Evolutionary conservation across 768 basidiomycete species (phyloP).

Genomic region (Holtermanniella nyarrowii): DNA sequence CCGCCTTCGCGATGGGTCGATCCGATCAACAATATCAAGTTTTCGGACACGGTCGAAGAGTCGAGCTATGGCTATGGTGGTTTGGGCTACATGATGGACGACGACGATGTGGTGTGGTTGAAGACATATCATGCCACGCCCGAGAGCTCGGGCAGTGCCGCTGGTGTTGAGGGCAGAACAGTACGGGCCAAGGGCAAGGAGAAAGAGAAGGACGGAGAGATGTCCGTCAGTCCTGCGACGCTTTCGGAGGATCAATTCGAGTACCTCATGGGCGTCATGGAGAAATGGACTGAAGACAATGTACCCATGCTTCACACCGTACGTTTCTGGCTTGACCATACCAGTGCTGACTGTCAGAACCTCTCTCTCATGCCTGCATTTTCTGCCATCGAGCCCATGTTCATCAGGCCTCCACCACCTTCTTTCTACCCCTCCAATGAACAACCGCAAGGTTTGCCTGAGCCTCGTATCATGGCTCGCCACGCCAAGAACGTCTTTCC

Average conservation of each 20-base stretch:
- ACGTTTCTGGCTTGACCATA: conserved; percentile 38
- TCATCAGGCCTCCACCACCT: conserved; percentile 53
- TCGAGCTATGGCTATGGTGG: conserved; percentile 56
- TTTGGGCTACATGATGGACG: conserved; percentile 88
- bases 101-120: conserved; percentile 90
- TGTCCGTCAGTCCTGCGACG: conserved; percentile 42
- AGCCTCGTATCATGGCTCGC: conserved; percentile 53
- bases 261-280: conserved; percentile 86
- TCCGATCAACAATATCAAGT: conserved; percentile 64
- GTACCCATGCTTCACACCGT: conserved; percentile 84
- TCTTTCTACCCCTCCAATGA: conserved; percentile 60
- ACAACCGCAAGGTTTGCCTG: conserved; percentile 60
- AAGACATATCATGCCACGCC: conserved; percentile 61
- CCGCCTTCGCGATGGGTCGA: conserved; percentile 61
- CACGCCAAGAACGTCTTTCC: conserved; percentile 68
- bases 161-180: conserved; percentile 29
- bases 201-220: conserved; percentile 66
- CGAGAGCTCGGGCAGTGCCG: conserved; percentile 48
- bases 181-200: conserved; percentile 65
- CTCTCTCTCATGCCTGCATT: conserved; percentile 38
- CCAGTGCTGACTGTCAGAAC: conserved; percentile 26
- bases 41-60: conserved; percentile 71
- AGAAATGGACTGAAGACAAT: conserved; percentile 79
- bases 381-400: conserved; percentile 50
- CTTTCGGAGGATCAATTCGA: conserved; percentile 91